Evolutionary conservation across 768 basidiomycete genomes (phyloP), one percentile per base, ranked within the genome.

Genomic region (Tylopilus subfusipes): DNA sequence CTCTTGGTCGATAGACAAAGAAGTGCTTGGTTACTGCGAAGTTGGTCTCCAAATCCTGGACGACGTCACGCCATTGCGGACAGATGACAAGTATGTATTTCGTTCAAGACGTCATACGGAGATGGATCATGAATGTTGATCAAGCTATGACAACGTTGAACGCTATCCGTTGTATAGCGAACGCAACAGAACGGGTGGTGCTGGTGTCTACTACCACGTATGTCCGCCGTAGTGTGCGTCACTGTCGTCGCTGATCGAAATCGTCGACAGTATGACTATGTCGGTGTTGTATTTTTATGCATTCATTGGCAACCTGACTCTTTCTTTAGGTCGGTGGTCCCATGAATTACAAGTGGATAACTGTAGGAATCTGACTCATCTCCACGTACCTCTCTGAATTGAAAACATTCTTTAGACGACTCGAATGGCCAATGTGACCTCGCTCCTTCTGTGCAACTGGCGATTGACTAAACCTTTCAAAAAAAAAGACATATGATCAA

Each of bases 191-290:
- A 52, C 43, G 27, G 50, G 50, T n/a, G 43, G 43, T 27, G 24
- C 50, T 45, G 50, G 43, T 38, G 43, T 46, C 54, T 52, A 39
- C 49, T 48, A 42, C 10, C 38, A 38, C 10, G 38, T 22, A 40
- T 39, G 19, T 39, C n/a, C 19, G 8, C n/a, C 19, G 10, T 21
- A n/a, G 7, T 36, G 7, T 36, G 16, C 18, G 34, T 8, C 18
- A 36, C 19, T 19, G 38, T 21, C n/a, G 38, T 12, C n/a, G 11
- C 38, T 21, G 18, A 39, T 10, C 19, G 11, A 10, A 21, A 19
- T 11, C 19, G 38, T 39, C 7, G 36, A 39, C 38, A 11, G 19
- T 21, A 39, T 10, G 38, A 39, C 38, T 39, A 21, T 21, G 38
- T 39, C 38, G 38, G 38, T 21, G 19, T 8, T 21, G 7, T 39